These are phyloP conservation scores for Gnetum montanum DNA, from an alignment of 75 land plant genomes.

Conservation along the genomic window DNA sequence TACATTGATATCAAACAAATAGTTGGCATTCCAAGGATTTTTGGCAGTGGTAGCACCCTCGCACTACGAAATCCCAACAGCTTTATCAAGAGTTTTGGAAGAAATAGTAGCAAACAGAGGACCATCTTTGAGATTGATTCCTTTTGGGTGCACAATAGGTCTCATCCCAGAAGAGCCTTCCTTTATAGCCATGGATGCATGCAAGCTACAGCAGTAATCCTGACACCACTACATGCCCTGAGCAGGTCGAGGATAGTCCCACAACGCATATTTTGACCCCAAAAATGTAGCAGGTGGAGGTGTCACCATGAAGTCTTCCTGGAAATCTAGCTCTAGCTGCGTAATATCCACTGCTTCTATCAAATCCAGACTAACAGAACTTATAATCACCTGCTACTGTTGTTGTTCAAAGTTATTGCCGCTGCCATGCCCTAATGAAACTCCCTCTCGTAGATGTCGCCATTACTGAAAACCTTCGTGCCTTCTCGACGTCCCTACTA, in stretches of 20 bases:
- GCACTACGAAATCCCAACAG: constrained; percentile 33
- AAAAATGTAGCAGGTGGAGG: constrained; percentile 13
- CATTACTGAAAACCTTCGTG: too few relatives aligned
- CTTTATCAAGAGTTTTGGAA: constrained; percentile 16
- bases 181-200: constrained; percentile 53
- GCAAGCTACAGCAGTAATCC: constrained; percentile 77
- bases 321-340: too few relatives aligned
- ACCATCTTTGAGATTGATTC: constrained; percentile 30
- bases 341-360: too few relatives aligned
- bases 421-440: too few relatives aligned
- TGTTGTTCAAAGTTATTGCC: too few relatives aligned
- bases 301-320: too few relatives aligned
- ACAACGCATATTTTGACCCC: constrained; percentile 27
- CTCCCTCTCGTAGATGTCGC: too few relatives aligned
- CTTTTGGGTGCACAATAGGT: constrained; percentile 26
- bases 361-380: too few relatives aligned
- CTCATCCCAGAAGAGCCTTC: constrained; percentile 55
- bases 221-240: constrained; percentile 42
- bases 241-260: constrained; percentile 42
- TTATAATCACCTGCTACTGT: too few relatives aligned
- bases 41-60: constrained; percentile 32
- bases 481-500: too few relatives aligned
- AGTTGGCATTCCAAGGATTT: constrained; percentile 33
- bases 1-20: constrained; percentile 25
- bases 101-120: constrained; percentile 26